Percentiles rank a stretch among this genome's conserved stretches.
Conservation (phyloP, 371 early-diverging fungal genomes). For the Mucor sp. region DNA sequence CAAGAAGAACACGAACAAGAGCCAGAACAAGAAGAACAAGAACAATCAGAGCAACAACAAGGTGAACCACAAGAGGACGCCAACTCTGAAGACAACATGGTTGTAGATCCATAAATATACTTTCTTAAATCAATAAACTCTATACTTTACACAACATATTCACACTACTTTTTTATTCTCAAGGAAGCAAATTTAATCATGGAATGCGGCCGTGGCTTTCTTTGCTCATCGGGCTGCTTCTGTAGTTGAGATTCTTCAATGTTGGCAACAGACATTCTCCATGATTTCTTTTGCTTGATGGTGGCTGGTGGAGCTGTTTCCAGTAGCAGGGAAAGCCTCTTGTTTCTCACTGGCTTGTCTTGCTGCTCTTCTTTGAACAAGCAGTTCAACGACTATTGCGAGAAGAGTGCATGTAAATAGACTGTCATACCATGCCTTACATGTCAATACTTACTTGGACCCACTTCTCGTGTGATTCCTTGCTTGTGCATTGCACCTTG, state of each 20-base stretch:
- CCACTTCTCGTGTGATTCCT: constrained; percentile 68
- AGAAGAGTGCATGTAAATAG: neutral
- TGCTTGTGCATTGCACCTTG: constrained; percentile 60
- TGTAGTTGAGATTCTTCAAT: neutral
- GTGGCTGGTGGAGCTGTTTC: constrained; percentile 15
- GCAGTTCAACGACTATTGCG: constrained; percentile 13
- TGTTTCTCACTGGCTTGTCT: constrained; percentile 6
- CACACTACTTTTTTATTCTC: neutral
- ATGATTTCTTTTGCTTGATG: constrained; percentile 4
- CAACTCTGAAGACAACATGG: no score
- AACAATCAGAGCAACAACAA: no score
- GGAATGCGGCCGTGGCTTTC: neutral
- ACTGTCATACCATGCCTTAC: neutral
- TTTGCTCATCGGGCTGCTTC: neutral
- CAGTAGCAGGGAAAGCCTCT: constrained; percentile 10
- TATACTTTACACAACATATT: neutral
- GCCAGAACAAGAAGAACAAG: no score
- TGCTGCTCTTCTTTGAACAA: constrained; percentile 8
- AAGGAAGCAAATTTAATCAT: neutral
- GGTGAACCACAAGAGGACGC: no score
- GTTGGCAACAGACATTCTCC: constrained; percentile 9
- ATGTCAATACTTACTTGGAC: constrained; percentile 13
- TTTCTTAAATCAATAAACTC: neutral
- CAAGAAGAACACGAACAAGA: no score
- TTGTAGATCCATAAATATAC: no score